Percentiles rank a stretch among this genome's conserved stretches.
These are phyloP conservation scores for Opeltia flavorubescens DNA, from an alignment of 495 filamentous ascomycete genomes.

Conservation along the genomic window DNA sequence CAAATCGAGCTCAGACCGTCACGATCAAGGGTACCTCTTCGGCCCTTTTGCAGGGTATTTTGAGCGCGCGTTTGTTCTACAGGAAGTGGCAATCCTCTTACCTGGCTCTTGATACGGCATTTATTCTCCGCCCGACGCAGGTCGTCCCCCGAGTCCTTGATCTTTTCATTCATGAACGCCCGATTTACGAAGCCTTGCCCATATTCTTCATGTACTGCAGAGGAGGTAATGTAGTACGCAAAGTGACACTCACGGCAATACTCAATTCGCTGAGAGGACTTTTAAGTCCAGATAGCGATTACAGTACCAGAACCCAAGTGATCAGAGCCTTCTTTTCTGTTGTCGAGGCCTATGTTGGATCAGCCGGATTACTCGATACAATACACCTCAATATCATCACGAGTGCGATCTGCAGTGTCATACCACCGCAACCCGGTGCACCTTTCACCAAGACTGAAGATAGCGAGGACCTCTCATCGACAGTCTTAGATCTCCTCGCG, in stretches of 20 bases:
- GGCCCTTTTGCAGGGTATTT: constrained; percentile 1
- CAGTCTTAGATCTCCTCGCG: not conserved
- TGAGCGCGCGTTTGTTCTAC: constrained; percentile 1
- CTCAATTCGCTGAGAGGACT: not conserved
- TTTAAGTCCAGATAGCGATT: too few relatives aligned
- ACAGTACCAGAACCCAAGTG: not conserved
- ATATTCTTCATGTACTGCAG: not conserved
- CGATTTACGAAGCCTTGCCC: not conserved
- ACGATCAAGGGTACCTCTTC: not conserved
- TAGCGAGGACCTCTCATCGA: not conserved
- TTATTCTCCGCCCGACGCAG: not conserved
- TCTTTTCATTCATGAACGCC: not conserved
- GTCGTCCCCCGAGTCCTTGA: not conserved
- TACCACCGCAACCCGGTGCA: not conserved
- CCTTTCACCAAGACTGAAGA: not conserved
- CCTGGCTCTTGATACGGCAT: constrained; percentile 2
- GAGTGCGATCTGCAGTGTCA: not conserved
- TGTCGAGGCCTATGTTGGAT: not conserved
- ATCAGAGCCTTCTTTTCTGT: not conserved
- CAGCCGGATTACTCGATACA: not conserved
- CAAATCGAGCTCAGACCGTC: not conserved
- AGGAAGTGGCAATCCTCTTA: constrained; percentile 1
- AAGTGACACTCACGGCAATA: not conserved
- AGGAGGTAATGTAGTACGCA: not conserved
- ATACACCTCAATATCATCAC: not conserved